Evolutionary conservation across 192 early-diverging fungal genomes (phyloP).

Genomic region (Phlyctochytrium arcticum): DNA sequence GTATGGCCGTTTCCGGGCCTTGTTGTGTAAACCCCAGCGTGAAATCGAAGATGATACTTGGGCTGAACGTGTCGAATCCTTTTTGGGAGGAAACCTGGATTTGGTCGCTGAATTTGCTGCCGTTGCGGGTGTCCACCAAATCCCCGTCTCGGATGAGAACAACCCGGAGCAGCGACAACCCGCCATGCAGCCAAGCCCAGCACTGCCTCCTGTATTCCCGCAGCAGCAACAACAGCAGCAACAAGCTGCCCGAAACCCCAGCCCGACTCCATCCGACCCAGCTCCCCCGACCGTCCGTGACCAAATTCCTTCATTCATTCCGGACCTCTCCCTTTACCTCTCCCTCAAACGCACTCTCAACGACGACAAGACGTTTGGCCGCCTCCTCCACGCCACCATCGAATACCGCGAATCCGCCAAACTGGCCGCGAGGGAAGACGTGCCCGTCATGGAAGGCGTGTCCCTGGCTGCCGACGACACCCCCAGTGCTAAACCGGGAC

Average conservation of each 20-base stretch:
- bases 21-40: not conserved
- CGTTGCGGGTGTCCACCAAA: slow-evolving; percentile 4
- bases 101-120: slow-evolving; percentile 3
- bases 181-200: not conserved
- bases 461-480: not conserved
- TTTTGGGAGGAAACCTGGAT: not conserved
- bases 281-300: slow-evolving; percentile 5
- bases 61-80: slow-evolving; percentile 18
- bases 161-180: not conserved
- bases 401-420: not conserved
- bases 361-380: slow-evolving; percentile 18
- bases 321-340: slow-evolving; percentile 3
- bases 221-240: not conserved
- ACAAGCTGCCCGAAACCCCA: not conserved
- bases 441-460: no score
- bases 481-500: not conserved
- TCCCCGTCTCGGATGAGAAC: not conserved
- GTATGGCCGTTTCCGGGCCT: slow-evolving; percentile 11
- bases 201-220: not conserved
- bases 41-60: slow-evolving; percentile 11
- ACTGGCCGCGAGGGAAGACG: not conserved
- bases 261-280: not conserved
- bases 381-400: slow-evolving; percentile 18
- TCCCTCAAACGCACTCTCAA: slow-evolving; percentile 13
- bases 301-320: not conserved